phyloP scores from a whole-genome alignment of 345 rosid species.

The Sapria himalayana region DNA sequence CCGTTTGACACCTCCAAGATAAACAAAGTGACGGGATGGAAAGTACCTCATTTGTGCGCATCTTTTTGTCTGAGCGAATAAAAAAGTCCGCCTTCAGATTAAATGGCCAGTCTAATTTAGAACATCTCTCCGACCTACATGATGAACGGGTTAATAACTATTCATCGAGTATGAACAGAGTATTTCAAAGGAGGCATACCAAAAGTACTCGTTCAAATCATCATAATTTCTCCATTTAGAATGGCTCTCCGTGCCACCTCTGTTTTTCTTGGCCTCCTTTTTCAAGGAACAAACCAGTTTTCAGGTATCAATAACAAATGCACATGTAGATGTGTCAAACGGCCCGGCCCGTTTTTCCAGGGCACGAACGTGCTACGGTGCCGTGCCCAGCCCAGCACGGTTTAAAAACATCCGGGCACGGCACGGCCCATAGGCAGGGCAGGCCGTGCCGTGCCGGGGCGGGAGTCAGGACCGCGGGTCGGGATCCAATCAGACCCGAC shows the following conservation, averaged over 20 bases:
- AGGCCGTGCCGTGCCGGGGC: no score
- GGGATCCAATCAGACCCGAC: no score
- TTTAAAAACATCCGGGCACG: no score
- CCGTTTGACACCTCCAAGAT: no score
- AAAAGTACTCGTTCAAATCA: conserved; percentile 91
- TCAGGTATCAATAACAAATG: conserved; percentile 1
- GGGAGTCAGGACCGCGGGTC: no score
- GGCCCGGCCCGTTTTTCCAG: no score
- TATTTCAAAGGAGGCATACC: conserved; percentile 29
- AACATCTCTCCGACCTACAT: conserved; percentile 60
- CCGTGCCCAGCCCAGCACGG: no score
- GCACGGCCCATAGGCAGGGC: no score
- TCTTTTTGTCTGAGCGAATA: conserved; percentile 28
- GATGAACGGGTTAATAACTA: no score
- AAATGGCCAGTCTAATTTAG: conserved; percentile 59
- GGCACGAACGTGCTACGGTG: no score
- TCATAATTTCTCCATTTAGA: conserved; percentile 97
- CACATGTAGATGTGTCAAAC: background rate
- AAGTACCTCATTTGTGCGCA: conserved; percentile 20
- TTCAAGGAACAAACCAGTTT: conserved; percentile 10
- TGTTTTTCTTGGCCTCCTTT: conserved; percentile 76
- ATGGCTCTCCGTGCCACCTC: conserved; percentile 77
- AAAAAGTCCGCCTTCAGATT: conserved; percentile 46
- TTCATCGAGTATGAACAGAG: no score
- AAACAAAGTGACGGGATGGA: conserved; percentile 2